Evolutionary conservation across 2,329 filamentous ascomycete species (phyloP), one percentile per base, ranked within the genome.

Genomic region (Dactylellina sp.): DNA sequence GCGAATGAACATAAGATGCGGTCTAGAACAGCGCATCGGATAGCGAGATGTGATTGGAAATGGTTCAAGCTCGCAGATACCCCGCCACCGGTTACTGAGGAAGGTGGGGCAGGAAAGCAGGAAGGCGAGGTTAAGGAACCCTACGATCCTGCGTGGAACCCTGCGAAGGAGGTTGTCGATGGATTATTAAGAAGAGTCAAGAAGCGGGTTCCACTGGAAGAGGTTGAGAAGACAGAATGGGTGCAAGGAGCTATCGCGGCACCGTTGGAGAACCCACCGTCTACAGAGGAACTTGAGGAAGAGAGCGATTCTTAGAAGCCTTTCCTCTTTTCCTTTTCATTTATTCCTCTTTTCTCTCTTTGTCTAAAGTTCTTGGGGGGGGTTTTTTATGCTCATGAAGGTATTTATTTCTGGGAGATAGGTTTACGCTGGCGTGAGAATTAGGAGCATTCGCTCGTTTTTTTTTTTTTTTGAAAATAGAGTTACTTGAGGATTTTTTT

Each of bases 41-140:
- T 99, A 75, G 95, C 95, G 1, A 86, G 95, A 37, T 91, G 93
- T 56, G 95, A 99, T 80, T 99, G 95, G 95, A 88, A 90, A 52
- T 99, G 95, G 95, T 89, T 92, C 75, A 88, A 91, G 72, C 59
- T 79, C 14, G 75, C 61, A 25, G 61, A 74, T 62, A 66, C 59
- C 6, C 63, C 75, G 20, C 44, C 66, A 2, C 56, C 62, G 32
- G 76, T 75, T 46, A 53, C 42, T 16, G 97, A 90, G 79, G 92
- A 89, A 1, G 89, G 93, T 66, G 88, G 90, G 9, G 92, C 97
- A 53, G 85, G 85, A 1, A 84, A 87, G 76, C 52, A 40, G 18
- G 44, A 28, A 32, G 28, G 24, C 7, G 49, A 22, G 7, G 47
- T 39, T 75, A 84, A 80, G 77, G 88, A 86, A 75, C 89, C 89